phyloP scores from a whole-genome alignment of 306 rosid species.

The Leucaena leucocephala region DNA sequence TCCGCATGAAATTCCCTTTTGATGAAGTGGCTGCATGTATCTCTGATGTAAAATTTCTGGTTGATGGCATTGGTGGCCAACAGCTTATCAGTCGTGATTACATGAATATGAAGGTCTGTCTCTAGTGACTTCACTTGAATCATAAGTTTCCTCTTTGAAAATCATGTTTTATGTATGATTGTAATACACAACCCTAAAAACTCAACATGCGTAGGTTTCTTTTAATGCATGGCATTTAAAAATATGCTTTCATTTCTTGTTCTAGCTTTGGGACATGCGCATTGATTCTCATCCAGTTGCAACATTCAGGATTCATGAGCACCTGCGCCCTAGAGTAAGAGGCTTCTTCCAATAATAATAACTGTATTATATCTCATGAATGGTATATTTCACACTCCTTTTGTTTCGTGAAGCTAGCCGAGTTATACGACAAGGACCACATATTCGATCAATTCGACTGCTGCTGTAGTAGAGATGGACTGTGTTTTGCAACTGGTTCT shows the following conservation, averaged over 20 bases:
- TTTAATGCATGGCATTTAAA: neutral
- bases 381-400: too few relatives aligned
- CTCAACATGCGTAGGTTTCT: neutral
- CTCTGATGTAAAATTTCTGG: slow-evolving; percentile 62
- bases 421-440: slow-evolving; percentile 59
- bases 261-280: slow-evolving; percentile 76
- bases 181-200: neutral
- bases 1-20: slow-evolving; percentile 55
- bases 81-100: slow-evolving; percentile 69
- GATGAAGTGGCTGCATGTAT: slow-evolving; percentile 62
- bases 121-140: slow-evolving; percentile 14
- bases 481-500: slow-evolving; percentile 70
- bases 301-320: slow-evolving; percentile 65
- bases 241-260: neutral
- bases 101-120: slow-evolving; percentile 65
- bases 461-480: slow-evolving; percentile 66
- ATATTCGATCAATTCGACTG: slow-evolving; percentile 75
- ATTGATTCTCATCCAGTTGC: slow-evolving; percentile 68
- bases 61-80: slow-evolving; percentile 47
- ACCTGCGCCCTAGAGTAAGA: slow-evolving; percentile 62
- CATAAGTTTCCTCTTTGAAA: neutral
- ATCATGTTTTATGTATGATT: neutral
- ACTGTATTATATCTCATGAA: neutral
- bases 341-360: neutral
- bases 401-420: slow-evolving; percentile 53